phyloP scores from a whole-genome alignment of 2,329 filamentous ascomycete genomes.

The Botryotinia globosa region DNA sequence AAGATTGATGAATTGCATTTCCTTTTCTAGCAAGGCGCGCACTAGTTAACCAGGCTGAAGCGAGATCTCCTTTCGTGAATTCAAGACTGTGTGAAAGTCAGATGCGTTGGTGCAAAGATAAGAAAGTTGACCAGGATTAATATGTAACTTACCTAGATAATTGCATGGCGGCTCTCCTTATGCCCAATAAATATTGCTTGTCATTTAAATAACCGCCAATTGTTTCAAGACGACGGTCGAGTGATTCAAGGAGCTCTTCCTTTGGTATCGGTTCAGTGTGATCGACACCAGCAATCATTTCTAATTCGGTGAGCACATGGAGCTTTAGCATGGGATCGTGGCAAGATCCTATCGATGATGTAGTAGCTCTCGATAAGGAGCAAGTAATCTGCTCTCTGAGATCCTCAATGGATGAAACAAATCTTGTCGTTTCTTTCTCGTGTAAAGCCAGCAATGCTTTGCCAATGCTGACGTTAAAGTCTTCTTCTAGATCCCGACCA shows the following conservation, averaged over 20 bases:
- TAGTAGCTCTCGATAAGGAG: slow-evolving; percentile 72
- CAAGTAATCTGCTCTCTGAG: slow-evolving; percentile 70
- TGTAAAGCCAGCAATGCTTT: slow-evolving; percentile 61
- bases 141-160: slow-evolving; percentile 57
- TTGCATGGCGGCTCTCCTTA: slow-evolving; percentile 85
- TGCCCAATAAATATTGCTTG: slow-evolving; percentile 87
- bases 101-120: slow-evolving; percentile 17
- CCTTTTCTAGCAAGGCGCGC: slow-evolving; percentile 84
- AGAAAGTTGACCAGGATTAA: not conserved
- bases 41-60: slow-evolving; percentile 79
- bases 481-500: slow-evolving; percentile 46
- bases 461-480: slow-evolving; percentile 84
- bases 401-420: slow-evolving; percentile 56
- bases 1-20: slow-evolving; percentile 79
- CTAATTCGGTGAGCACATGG: slow-evolving; percentile 84
- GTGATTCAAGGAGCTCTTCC: slow-evolving; percentile 48
- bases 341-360: slow-evolving; percentile 76
- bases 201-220: slow-evolving; percentile 86
- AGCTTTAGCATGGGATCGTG: slow-evolving; percentile 83
- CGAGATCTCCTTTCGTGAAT: slow-evolving; percentile 72
- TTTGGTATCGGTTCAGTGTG: slow-evolving; percentile 35
- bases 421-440: slow-evolving; percentile 48
- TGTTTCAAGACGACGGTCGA: slow-evolving; percentile 79
- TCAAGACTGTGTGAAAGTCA: slow-evolving; percentile 41
- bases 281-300: slow-evolving; percentile 62